Percentiles rank a stretch among this genome's conserved stretches.
phyloP scores from a whole-genome alignment of 768 basidiomycete species.

The Amanita rubescens region DNA sequence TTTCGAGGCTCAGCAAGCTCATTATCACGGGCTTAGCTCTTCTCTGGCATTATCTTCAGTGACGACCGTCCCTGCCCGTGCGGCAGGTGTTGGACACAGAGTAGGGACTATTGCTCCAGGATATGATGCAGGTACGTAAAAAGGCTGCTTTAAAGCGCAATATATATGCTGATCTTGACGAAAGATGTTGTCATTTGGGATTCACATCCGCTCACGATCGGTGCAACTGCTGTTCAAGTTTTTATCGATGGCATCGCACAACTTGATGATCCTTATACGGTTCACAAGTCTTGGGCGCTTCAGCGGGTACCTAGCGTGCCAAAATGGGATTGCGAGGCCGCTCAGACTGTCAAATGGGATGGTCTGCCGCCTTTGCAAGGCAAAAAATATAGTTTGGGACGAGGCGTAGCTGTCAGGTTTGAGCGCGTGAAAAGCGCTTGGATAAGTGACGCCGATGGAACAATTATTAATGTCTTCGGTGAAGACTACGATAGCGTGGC shows the following conservation, averaged over 20 bases:
- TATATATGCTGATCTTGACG: neutral
- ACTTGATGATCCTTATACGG: conserved; percentile 24
- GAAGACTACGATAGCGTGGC: conserved; percentile 13
- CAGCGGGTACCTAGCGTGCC: conserved; percentile 50
- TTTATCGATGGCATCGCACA: conserved; percentile 83
- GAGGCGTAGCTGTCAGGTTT: conserved; percentile 39
- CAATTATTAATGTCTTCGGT: conserved; percentile 17
- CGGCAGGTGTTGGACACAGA: conserved; percentile 61
- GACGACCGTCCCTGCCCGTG: conserved; percentile 55
- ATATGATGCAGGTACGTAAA: conserved; percentile 54
- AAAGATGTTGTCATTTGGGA: conserved; percentile 58
- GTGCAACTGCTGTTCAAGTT: conserved; percentile 75
- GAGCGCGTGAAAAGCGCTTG: conserved; percentile 42
- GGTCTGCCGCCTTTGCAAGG: conserved; percentile 59
- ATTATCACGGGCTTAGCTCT: conserved; percentile 55
- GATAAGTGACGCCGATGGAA: conserved; percentile 13
- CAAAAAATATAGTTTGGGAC: conserved; percentile 37
- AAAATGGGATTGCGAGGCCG: conserved; percentile 53
- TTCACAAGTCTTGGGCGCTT: conserved; percentile 37
- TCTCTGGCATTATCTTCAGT: conserved; percentile 55
- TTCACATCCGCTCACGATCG: conserved; percentile 68
- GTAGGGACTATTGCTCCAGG: conserved; percentile 57
- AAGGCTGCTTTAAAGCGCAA: neutral
- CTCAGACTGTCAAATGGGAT: conserved; percentile 47
- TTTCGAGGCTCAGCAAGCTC: conserved; percentile 65